Conservation (phyloP, 2,329 filamentous ascomycete genomes). For the Hypoxylon sp. region DNA sequence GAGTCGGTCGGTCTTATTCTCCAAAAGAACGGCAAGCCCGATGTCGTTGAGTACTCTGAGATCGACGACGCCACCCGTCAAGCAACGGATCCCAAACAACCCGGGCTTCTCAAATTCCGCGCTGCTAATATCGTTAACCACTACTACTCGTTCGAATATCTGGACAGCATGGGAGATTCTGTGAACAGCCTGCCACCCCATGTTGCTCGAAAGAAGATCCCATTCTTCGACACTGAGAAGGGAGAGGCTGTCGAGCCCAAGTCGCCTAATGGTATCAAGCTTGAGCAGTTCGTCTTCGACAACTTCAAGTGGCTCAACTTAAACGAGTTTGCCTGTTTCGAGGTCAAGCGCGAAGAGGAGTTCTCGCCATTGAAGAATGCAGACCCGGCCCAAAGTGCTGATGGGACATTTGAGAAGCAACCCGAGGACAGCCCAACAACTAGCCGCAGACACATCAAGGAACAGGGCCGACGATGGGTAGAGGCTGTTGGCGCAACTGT, state of each 20-base stretch:
- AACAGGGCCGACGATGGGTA: slow-evolving; percentile 89
- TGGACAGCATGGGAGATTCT: slow-evolving; percentile 91
- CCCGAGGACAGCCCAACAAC: slow-evolving; percentile 87
- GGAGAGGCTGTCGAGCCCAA: slow-evolving; percentile 90
- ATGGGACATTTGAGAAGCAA: slow-evolving; percentile 78
- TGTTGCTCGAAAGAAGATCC: slow-evolving; percentile 98
- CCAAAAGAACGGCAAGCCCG: slow-evolving; percentile 94
- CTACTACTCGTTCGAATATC: slow-evolving; percentile 96
- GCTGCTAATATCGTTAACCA: slow-evolving; percentile 99
- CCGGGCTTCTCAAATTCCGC: slow-evolving; percentile 90
- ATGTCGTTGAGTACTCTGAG: slow-evolving; percentile 98
- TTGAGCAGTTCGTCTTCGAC: slow-evolving; percentile 99
- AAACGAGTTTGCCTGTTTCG: slow-evolving; percentile 92
- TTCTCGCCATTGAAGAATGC: slow-evolving; percentile 97
- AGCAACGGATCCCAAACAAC: slow-evolving; percentile 85
- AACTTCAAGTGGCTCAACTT: slow-evolving; percentile 92
- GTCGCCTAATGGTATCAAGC: slow-evolving; percentile 95
- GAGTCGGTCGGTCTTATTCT: slow-evolving; percentile 96
- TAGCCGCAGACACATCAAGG: slow-evolving; percentile 90
- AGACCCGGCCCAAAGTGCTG: slow-evolving; percentile 65
- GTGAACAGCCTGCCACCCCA: slow-evolving; percentile 91
- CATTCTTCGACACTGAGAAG: slow-evolving; percentile 80
- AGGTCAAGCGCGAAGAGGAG: slow-evolving; percentile 96
- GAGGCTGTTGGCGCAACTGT: slow-evolving; percentile 83
- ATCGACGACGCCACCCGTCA: slow-evolving; percentile 92